Evolutionary conservation across 345 rosid genomes (phyloP).

Genomic region (Acer saccharum): DNA sequence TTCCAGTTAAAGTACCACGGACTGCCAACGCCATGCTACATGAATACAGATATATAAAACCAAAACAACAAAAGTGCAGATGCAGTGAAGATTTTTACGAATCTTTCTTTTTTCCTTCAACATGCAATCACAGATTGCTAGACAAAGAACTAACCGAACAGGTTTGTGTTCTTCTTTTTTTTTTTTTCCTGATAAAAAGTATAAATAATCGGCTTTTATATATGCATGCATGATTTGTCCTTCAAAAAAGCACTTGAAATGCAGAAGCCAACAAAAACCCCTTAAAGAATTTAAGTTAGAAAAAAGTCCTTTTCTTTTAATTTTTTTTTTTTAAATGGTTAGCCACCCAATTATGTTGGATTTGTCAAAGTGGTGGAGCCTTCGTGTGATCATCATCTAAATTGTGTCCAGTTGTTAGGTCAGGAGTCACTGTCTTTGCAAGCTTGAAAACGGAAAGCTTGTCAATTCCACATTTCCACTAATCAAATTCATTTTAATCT

Average conservation of each 20-base stretch:
- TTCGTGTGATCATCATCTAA: not conserved
- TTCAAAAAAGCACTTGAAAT: slow-evolving; percentile 13
- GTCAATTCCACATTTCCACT: not conserved
- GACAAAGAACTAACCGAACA: slow-evolving; percentile 16
- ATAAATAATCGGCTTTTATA: not conserved
- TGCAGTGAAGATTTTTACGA: slow-evolving; percentile 18
- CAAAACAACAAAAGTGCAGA: not conserved
- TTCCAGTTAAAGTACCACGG: not conserved
- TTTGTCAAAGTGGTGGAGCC: slow-evolving; percentile 42
- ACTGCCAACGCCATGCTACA: not conserved
- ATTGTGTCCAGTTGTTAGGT: slow-evolving; percentile 26
- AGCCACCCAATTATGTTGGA: slow-evolving; percentile 20
- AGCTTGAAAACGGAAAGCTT: slow-evolving; percentile 10
- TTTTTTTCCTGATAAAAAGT: slow-evolving; percentile 9
- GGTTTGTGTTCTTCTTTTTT: not conserved
- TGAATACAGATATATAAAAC: not conserved
- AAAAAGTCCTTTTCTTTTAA: not conserved
- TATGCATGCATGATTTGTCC: slow-evolving; percentile 16
- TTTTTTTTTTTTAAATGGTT: too few species aligned
- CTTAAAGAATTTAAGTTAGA: not conserved
- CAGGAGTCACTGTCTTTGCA: slow-evolving; percentile 22
- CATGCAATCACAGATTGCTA: slow-evolving; percentile 13
- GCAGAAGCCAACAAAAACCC: slow-evolving; percentile 18
- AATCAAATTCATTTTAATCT: slow-evolving; percentile 1
- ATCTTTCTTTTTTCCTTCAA: not conserved